Conservation (phyloP, 225 moss, liverwort and hornwort species). For the Thuidium tamariscinum region DNA sequence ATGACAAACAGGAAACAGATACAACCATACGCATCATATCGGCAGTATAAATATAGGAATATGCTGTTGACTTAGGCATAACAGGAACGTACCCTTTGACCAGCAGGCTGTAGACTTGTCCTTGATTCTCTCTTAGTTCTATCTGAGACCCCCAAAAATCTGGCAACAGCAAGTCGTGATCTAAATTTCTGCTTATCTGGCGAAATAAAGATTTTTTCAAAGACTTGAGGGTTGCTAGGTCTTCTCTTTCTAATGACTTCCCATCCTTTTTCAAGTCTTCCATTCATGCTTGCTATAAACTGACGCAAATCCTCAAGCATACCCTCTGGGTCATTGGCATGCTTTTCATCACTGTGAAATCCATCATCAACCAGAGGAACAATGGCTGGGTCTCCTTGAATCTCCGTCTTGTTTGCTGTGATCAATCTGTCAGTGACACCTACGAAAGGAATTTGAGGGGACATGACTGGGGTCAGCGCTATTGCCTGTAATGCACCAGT, state of each 20-base stretch:
- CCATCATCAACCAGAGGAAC: slow-evolving; percentile 6
- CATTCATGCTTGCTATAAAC: slow-evolving; percentile 49
- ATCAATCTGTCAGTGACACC: neutral
- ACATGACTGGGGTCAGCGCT: neutral
- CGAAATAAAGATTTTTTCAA: slow-evolving; percentile 80
- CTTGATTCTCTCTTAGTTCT: slow-evolving; percentile 6
- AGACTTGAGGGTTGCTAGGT: slow-evolving; percentile 31
- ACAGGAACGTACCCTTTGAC: slow-evolving; percentile 19
- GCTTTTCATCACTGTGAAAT: slow-evolving; percentile 33
- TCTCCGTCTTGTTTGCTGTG: neutral
- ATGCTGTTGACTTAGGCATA: neutral
- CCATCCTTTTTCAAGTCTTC: slow-evolving; percentile 66
- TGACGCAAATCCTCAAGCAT: slow-evolving; percentile 65
- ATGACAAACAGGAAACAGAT: neutral
- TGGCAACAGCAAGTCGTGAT: slow-evolving; percentile 76
- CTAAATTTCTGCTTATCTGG: slow-evolving; percentile 80
- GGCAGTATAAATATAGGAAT: neutral
- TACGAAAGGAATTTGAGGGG: neutral
- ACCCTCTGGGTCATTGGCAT: slow-evolving; percentile 34
- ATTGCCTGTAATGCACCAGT: neutral
- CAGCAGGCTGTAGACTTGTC: slow-evolving; percentile 6
- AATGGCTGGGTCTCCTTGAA: slow-evolving; percentile 2
- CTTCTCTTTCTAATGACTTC: slow-evolving; percentile 55
- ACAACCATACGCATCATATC: neutral
- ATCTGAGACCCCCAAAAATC: slow-evolving; percentile 54